Conservation (phyloP, 495 filamentous ascomycete genomes). For the Aspergillus egyptiacus region DNA sequence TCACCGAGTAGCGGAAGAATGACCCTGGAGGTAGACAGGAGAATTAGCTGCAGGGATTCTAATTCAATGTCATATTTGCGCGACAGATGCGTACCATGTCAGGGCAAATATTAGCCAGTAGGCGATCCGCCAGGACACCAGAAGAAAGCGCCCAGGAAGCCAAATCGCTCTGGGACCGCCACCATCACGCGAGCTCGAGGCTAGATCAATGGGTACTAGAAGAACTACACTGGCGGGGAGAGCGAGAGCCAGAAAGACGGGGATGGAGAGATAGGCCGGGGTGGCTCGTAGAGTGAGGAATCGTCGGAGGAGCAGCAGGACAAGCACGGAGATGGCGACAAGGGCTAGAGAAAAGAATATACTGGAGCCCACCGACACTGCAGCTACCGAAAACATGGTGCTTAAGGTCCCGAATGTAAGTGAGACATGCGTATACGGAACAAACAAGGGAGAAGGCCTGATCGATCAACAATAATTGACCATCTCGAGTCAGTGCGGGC, state of each 20-base stretch:
- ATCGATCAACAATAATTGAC: conserved; percentile 18
- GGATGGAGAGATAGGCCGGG: conserved; percentile 82
- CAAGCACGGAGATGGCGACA: conserved; percentile 63
- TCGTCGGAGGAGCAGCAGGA: conserved; percentile 76
- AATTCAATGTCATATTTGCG: neutral
- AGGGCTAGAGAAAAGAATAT: conserved; percentile 70
- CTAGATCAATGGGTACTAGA: conserved; percentile 91
- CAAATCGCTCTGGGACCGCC: conserved; percentile 59
- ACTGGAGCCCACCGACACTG: conserved; percentile 54
- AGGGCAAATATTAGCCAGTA: conserved; percentile 96
- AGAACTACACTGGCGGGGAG: conserved; percentile 92
- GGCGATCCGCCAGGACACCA: conserved; percentile 84
- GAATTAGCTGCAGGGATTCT: conserved; percentile 4
- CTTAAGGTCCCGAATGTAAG: conserved; percentile 12
- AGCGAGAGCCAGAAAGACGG: conserved; percentile 87
- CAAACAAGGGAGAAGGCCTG: conserved; percentile 8
- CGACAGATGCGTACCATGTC: conserved; percentile 63
- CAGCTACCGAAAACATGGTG: conserved; percentile 27
- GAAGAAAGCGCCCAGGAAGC: conserved; percentile 60
- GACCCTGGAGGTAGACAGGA: conserved; percentile 48
- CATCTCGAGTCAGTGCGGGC: conserved; percentile 13
- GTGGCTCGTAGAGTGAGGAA: conserved; percentile 88
- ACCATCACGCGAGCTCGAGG: conserved; percentile 72
- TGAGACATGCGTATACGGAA: conserved; percentile 9
- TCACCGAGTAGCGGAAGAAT: conserved; percentile 91